Evolutionary conservation across 768 basidiomycete species (phyloP).

Genomic region (Exidia glandulosa): DNA sequence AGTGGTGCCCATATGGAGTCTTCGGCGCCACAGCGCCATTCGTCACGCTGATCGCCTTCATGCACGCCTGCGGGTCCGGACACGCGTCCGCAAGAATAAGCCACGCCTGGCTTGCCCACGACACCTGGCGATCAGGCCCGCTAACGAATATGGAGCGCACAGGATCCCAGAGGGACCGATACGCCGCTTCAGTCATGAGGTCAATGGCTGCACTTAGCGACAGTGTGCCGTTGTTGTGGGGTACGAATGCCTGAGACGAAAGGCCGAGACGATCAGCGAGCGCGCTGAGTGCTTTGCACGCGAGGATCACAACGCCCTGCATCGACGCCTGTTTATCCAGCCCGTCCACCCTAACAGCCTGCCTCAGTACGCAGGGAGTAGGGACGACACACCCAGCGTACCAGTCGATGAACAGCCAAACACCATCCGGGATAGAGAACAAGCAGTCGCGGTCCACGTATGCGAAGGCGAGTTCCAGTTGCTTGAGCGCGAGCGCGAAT

Average conservation of each 20-base stretch:
- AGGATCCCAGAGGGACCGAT: background rate
- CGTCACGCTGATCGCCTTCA: background rate
- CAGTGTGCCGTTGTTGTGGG: background rate
- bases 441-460: background rate
- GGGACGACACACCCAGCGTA: background rate
- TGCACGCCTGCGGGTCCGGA: background rate
- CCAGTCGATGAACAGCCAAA: background rate
- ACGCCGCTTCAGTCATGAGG: background rate
- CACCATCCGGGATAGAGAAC: background rate
- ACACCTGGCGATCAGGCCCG: background rate
- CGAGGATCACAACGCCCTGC: background rate
- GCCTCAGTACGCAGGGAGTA: no score
- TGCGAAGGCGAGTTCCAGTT: background rate
- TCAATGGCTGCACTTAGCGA: background rate
- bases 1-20: background rate
- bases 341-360: background rate
- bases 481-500: background rate
- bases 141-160: background rate
- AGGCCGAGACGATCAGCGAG: background rate
- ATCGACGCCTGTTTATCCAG: background rate
- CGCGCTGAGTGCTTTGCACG: background rate
- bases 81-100: background rate
- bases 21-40: background rate
- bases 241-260: background rate
- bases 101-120: background rate